These are phyloP conservation scores for Sclerotinia minor DNA, from an alignment of 2,329 filamentous ascomycete species.

Conservation along the genomic window DNA sequence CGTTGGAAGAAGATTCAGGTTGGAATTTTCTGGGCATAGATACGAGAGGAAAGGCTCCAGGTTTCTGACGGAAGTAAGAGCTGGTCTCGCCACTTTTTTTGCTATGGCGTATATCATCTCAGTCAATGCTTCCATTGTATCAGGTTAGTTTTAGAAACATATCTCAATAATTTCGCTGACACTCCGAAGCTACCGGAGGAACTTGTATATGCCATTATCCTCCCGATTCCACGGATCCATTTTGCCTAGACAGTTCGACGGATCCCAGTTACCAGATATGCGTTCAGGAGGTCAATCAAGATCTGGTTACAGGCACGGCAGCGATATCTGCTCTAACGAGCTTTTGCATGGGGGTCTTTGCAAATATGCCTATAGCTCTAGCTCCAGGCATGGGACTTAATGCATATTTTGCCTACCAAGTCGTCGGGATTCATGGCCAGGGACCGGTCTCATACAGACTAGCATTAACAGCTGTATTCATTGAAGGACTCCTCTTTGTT, in stretches of 20 bases:
- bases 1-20: slow-evolving; percentile 72
- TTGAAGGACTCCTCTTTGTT: slow-evolving; percentile 85
- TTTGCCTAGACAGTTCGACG: slow-evolving; percentile 26
- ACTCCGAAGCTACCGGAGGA: slow-evolving; percentile 30
- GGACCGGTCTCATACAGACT: slow-evolving; percentile 73
- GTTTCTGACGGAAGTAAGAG: slow-evolving; percentile 83
- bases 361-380: slow-evolving; percentile 71
- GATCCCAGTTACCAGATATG: slow-evolving; percentile 63
- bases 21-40: slow-evolving; percentile 78
- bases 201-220: slow-evolving; percentile 29
- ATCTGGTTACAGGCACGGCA: slow-evolving; percentile 81
- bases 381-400: slow-evolving; percentile 81
- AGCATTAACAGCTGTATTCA: slow-evolving; percentile 82
- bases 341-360: slow-evolving; percentile 81
- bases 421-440: slow-evolving; percentile 74
- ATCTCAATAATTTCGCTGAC: slow-evolving; percentile 11
- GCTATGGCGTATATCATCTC: slow-evolving; percentile 75
- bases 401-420: slow-evolving; percentile 78
- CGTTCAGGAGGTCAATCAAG: slow-evolving; percentile 53
- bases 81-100: slow-evolving; percentile 73
- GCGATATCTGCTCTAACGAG: slow-evolving; percentile 76
- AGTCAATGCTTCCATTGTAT: slow-evolving; percentile 53
- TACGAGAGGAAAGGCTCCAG: slow-evolving; percentile 57
- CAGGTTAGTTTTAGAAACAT: slow-evolving; percentile 23
- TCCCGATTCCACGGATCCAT: slow-evolving; percentile 26